phyloP scores from a whole-genome alignment of 257 asterid genomes.

The Solanum chaucha region DNA sequence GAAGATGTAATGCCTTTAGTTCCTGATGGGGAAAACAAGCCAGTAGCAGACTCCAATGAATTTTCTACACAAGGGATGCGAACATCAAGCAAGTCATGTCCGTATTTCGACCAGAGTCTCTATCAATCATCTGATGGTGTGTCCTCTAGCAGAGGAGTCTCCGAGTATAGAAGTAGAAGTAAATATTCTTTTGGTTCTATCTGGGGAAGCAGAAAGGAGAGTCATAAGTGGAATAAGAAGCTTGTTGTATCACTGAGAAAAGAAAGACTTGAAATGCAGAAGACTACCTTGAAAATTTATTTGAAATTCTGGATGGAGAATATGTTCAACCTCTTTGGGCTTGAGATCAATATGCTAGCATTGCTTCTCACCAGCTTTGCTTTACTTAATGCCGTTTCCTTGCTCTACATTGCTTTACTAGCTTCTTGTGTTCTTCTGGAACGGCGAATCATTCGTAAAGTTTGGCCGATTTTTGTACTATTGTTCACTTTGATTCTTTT shows the following conservation, averaged over 20 bases:
- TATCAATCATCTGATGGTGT: slow-evolving; percentile 30
- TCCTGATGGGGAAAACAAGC: slow-evolving; percentile 36
- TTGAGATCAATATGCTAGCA: slow-evolving; percentile 89
- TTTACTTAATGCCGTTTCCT: slow-evolving; percentile 69
- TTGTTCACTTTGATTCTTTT: slow-evolving; percentile 74
- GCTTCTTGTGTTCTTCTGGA: slow-evolving; percentile 80
- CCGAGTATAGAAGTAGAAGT: slow-evolving; percentile 23
- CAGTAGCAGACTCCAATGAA: slow-evolving; percentile 31
- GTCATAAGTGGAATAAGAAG: slow-evolving; percentile 79
- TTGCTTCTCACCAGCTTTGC: slow-evolving; percentile 91
- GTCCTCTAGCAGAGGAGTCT: slow-evolving; percentile 22
- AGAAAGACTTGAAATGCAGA: slow-evolving; percentile 90
- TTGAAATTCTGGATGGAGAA: slow-evolving; percentile 95
- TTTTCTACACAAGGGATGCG: slow-evolving; percentile 26
- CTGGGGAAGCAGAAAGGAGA: slow-evolving; percentile 90
- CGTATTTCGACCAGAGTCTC: slow-evolving; percentile 30
- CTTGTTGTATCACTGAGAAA: slow-evolving; percentile 56
- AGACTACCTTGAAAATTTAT: slow-evolving; percentile 69
- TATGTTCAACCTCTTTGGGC: slow-evolving; percentile 95
- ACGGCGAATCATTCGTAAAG: slow-evolving; percentile 61
- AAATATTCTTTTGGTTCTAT: slow-evolving; percentile 51
- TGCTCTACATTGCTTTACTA: slow-evolving; percentile 67
- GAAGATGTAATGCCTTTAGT: slow-evolving; percentile 33
- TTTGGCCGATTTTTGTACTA: slow-evolving; percentile 76
- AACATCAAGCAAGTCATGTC: slow-evolving; percentile 40